phyloP scores from a whole-genome alignment of 2,329 filamentous ascomycete genomes.

The Sclerotinia borealis region DNA sequence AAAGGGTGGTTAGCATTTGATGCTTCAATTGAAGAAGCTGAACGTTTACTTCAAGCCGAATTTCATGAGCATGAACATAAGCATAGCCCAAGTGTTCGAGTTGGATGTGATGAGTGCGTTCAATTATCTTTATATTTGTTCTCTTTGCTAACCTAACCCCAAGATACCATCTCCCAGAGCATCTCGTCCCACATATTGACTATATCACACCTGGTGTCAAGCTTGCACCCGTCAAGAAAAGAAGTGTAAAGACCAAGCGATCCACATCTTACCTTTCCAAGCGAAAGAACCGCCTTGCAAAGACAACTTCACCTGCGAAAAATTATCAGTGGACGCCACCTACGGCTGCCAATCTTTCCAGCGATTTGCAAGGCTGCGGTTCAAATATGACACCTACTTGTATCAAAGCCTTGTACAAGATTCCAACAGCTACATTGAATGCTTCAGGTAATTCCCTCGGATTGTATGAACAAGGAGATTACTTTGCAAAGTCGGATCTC shows the following conservation, averaged over 20 bases:
- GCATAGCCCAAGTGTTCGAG: slow-evolving; percentile 21
- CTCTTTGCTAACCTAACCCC: neutral
- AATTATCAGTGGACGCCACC: neutral
- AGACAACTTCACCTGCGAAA: neutral
- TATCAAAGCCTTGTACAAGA: slow-evolving; percentile 32
- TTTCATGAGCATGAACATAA: slow-evolving; percentile 34
- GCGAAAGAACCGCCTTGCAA: slow-evolving; percentile 1
- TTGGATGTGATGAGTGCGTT: slow-evolving; percentile 34
- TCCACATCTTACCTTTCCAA: slow-evolving; percentile 1
- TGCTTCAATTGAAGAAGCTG: slow-evolving; percentile 32
- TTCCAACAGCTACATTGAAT: slow-evolving; percentile 21
- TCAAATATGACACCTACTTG: slow-evolving; percentile 19
- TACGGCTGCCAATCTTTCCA: slow-evolving; percentile 4
- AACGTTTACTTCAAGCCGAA: slow-evolving; percentile 32
- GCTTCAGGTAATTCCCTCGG: slow-evolving; percentile 14
- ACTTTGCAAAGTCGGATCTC: slow-evolving; percentile 19
- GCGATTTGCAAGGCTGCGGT: slow-evolving; percentile 16
- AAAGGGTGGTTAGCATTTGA: slow-evolving; percentile 36
- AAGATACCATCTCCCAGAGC: slow-evolving; percentile 38
- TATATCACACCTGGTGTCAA: slow-evolving; percentile 43
- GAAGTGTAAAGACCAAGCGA: slow-evolving; percentile 15
- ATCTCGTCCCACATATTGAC: slow-evolving; percentile 39
- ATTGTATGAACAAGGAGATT: slow-evolving; percentile 19
- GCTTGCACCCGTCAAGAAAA: slow-evolving; percentile 18
- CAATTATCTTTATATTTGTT: neutral